Base-by-base conservation (phyloP, 225 moss, liverwort and hornwort species). In the Physcomitrellopsis africana region DNA sequence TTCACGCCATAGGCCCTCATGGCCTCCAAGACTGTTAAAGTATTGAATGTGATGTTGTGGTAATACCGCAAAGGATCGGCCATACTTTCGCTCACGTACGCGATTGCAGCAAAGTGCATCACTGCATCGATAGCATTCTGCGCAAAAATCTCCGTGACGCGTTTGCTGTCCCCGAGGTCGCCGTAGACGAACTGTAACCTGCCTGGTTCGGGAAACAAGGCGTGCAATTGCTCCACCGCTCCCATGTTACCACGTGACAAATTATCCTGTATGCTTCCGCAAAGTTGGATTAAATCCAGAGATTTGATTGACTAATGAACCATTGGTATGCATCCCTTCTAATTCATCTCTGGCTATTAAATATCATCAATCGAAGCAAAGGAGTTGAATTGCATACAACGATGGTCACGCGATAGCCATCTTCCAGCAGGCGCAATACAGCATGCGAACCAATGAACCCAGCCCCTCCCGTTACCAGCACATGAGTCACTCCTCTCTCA, bases 361-460 rank as follows among this genome's bases (percentile, higher is more conserved):
- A 22, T 20, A 22, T 42, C n/a, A 14, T 41, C 51, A 2, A 52
- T n/a, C 3, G 15, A 27, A 48, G 32, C 20, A 10, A 57, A 37
- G 32, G 32, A 45, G 78, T 58, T 17, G 47, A 41, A 18, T 47
- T 15, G 19, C 71, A 24, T 61, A 89, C 92, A 81, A 90, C 86
- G 70, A 92, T 83, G 2, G 92, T 92, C 27, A 92, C 88, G 13
- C 87, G 77, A 61, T 92, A 81, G n/a, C 84, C 82, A 23, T 86
- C 87, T 68, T 86, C 87, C 24, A 92, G 79, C 19, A 92, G 82
- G 27, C 87, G 78, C 82, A 90, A 77, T 49, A 89, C 84, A 56
- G 92, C 90, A 80, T 92, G 92, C 14, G 92, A 92, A 58, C 92
- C 92, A 63, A 92, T 90, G 76, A 79, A 92, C 42, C 92, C 92